Percentiles rank a stretch among this genome's conserved stretches.
phyloP scores from a whole-genome alignment of 352 stramenopile genomes.

The Pythium dissotocum region DNA sequence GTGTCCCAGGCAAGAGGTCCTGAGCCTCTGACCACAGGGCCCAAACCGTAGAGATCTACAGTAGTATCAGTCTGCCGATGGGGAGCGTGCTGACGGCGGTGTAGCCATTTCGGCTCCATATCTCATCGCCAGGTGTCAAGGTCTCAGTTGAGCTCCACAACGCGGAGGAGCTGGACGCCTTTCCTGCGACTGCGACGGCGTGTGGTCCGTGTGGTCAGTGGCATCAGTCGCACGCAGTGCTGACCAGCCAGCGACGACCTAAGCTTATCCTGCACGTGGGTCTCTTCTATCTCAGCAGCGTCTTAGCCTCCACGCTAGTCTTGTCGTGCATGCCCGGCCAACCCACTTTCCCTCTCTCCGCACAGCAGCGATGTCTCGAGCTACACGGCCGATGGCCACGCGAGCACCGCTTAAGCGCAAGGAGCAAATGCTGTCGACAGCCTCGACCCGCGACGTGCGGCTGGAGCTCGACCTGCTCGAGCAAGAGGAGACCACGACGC shows the following conservation, averaged over 20 bases:
- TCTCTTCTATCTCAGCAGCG: not conserved
- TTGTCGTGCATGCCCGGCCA: not conserved
- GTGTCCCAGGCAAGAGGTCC: not conserved
- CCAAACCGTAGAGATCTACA: not conserved
- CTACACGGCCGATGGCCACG: not conserved
- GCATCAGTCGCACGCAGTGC: constrained; percentile 1
- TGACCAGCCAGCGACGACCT: not conserved
- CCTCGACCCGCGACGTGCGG: constrained; percentile 44
- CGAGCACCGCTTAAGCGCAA: constrained; percentile 19
- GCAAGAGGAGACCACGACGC: constrained; percentile 39
- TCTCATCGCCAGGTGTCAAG: not conserved
- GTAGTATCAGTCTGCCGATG: no score
- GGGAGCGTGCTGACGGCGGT: not conserved
- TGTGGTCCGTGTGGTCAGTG: not conserved
- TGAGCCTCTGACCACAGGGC: constrained; percentile 1
- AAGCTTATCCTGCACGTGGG: not conserved
- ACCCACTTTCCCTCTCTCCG: not conserved
- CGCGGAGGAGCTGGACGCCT: not conserved
- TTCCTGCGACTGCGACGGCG: not conserved
- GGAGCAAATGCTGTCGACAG: constrained; percentile 46
- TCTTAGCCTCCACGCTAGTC: not conserved
- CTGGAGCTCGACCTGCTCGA: constrained; percentile 53
- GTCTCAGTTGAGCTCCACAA: not conserved
- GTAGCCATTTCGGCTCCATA: constrained; percentile 6
- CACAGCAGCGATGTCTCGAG: not conserved